phyloP scores from a whole-genome alignment of 495 filamentous ascomycete genomes.

The Cryomyces minteri region DNA sequence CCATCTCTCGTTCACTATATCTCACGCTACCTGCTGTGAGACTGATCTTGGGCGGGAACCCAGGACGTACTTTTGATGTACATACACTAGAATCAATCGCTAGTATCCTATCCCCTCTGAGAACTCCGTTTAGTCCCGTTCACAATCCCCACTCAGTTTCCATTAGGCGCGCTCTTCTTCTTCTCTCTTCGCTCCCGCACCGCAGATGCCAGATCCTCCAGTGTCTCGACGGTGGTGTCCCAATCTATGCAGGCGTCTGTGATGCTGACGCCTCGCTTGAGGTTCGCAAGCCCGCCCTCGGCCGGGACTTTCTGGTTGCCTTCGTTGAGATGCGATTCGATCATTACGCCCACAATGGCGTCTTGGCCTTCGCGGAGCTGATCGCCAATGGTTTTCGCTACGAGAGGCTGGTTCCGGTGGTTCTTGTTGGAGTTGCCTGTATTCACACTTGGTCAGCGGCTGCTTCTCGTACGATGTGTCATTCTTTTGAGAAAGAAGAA shows the following conservation, averaged over 20 bases:
- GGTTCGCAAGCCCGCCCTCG: constrained; percentile 48
- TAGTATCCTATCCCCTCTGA: no score
- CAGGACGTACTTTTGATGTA: no score
- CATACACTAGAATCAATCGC: no score
- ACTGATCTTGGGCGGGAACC: no score
- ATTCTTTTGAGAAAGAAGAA: neutral
- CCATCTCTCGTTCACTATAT: no score
- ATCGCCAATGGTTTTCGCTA: constrained; percentile 62
- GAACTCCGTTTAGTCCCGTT: no score
- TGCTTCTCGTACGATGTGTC: neutral
- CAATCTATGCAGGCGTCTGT: constrained; percentile 96
- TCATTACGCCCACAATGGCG: constrained; percentile 91
- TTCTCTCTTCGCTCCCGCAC: constrained; percentile 50
- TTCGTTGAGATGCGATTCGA: constrained; percentile 94
- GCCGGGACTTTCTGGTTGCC: constrained; percentile 85
- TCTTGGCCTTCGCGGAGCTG: constrained; percentile 78
- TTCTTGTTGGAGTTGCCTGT: constrained; percentile 56
- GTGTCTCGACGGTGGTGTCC: constrained; percentile 66
- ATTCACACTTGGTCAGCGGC: no score
- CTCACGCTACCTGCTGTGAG: no score
- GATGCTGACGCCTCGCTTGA: constrained; percentile 90
- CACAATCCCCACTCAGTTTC: neutral
- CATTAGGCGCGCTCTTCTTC: constrained; percentile 3
- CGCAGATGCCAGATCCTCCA: constrained; percentile 77
- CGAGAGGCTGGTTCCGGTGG: constrained; percentile 80